phyloP scores from a whole-genome alignment of 768 basidiomycete species.

The Lentinus brumalis region DNA sequence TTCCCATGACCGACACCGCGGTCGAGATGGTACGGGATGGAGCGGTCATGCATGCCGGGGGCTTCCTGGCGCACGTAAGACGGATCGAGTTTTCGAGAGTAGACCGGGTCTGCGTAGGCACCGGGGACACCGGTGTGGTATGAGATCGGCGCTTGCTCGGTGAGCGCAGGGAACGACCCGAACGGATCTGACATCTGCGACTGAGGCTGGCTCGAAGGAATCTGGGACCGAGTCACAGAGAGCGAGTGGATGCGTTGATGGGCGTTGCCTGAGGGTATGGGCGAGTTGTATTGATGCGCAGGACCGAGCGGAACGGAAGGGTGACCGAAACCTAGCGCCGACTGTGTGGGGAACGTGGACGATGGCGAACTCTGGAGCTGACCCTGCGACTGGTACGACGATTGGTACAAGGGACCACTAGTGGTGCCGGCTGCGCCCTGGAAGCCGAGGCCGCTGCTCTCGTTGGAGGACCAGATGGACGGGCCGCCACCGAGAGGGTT shows the following conservation, averaged over 20 bases:
- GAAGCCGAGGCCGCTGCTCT: conserved; percentile 37
- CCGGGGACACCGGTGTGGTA: conserved; percentile 21
- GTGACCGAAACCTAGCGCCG: conserved; percentile 5
- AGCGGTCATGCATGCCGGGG: conserved; percentile 7
- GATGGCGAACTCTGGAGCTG: not conserved
- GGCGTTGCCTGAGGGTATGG: not conserved
- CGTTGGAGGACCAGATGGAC: conserved; percentile 71
- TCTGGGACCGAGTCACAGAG: conserved; percentile 7
- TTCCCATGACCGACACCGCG: not conserved
- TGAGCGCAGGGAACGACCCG: conserved; percentile 13
- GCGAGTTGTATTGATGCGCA: not conserved
- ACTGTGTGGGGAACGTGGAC: conserved; percentile 1
- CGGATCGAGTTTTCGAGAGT: conserved; percentile 9
- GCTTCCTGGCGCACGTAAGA: conserved; percentile 11
- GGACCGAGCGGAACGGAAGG: not conserved
- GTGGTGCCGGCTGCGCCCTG: conserved; percentile 5
- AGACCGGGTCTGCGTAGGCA: conserved; percentile 21
- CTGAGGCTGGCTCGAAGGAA: conserved; percentile 14
- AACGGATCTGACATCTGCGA: conserved; percentile 10
- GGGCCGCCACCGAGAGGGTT: conserved; percentile 29
- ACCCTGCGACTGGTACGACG: not conserved
- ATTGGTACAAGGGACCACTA: conserved; percentile 5
- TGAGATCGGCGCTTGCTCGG: conserved; percentile 7
- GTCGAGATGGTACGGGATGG: conserved; percentile 11
- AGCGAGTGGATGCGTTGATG: conserved; percentile 16